Evolutionary conservation across 148 eudicot genomes (phyloP).

Genomic region (Vaccinium myrtillus): DNA sequence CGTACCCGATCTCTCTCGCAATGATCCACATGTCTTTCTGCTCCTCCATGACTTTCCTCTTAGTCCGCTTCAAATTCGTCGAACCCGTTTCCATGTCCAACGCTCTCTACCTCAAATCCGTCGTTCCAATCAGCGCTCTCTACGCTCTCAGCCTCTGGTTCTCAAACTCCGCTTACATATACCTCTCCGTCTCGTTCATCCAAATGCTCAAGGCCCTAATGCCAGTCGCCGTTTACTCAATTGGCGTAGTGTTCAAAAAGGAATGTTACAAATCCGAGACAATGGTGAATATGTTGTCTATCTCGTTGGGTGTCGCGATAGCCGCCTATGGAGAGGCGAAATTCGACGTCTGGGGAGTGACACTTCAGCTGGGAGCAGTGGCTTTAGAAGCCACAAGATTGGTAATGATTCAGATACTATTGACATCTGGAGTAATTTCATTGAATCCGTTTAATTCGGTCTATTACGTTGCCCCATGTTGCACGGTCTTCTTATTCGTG

Average conservation of each 20-base stretch:
- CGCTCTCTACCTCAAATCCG: slow-evolving; percentile 35
- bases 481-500: slow-evolving; percentile 51
- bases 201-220: slow-evolving; percentile 77
- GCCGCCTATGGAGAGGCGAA: slow-evolving; percentile 78
- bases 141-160: not conserved
- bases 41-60: slow-evolving; percentile 50
- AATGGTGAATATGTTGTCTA: slow-evolving; percentile 66
- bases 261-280: slow-evolving; percentile 46
- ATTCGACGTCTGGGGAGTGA: slow-evolving; percentile 65
- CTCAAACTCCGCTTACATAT: slow-evolving; percentile 71
- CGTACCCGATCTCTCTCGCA: slow-evolving; percentile 68
- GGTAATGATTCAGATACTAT: slow-evolving; percentile 58
- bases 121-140: too few species aligned
- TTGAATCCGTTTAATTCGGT: slow-evolving; percentile 65
- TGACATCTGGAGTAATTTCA: slow-evolving; percentile 56
- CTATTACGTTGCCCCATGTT: slow-evolving; percentile 70
- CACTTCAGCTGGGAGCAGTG: slow-evolving; percentile 61
- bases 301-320: slow-evolving; percentile 66
- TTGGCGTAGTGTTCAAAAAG: slow-evolving; percentile 57
- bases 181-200: slow-evolving; percentile 62
- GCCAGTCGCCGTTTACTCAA: slow-evolving; percentile 76
- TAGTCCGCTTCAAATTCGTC: slow-evolving; percentile 41
- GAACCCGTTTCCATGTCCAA: slow-evolving; percentile 61
- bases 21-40: slow-evolving; percentile 78
- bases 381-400: slow-evolving; percentile 67